These are phyloP conservation scores for Elongisporangium senticosum DNA, from an alignment of 352 stramenopile species.

Conservation along the genomic window DNA sequence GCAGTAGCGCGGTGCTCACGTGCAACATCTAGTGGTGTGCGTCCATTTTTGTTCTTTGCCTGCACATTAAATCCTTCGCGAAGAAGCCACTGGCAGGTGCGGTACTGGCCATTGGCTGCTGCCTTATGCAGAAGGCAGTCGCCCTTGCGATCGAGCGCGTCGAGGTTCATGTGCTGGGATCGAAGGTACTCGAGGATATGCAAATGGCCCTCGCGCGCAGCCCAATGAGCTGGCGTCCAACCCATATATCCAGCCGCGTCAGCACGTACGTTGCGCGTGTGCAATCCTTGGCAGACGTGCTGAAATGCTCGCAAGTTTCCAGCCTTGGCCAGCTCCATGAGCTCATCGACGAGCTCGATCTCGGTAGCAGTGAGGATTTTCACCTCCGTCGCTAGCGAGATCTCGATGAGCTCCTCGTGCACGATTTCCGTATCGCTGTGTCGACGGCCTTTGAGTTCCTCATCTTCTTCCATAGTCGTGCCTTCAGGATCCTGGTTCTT, in stretches of 20 bases:
- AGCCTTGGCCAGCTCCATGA: conserved; percentile 61
- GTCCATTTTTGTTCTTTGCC: conserved; percentile 59
- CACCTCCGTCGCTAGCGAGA: conserved; percentile 31
- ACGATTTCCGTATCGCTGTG: conserved; percentile 15
- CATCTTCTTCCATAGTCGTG: conserved; percentile 9
- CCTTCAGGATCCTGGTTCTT: conserved; percentile 12
- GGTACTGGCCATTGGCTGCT: conserved; percentile 62
- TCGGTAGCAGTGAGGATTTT: conserved; percentile 13
- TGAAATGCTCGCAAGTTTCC: conserved; percentile 48
- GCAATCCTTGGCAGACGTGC: conserved; percentile 32
- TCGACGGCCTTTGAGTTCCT: conserved; percentile 11
- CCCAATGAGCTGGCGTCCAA: conserved; percentile 75
- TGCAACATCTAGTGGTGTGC: conserved; percentile 54
- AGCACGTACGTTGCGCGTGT: conserved; percentile 31
- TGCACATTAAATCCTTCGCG: conserved; percentile 59
- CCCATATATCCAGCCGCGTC: conserved; percentile 62
- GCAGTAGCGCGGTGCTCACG: conserved; percentile 35
- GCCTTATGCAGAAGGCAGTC: conserved; percentile 74
- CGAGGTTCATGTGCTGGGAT: conserved; percentile 45
- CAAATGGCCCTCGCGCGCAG: conserved; percentile 56
- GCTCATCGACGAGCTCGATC: conserved; percentile 44
- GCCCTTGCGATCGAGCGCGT: conserved; percentile 55
- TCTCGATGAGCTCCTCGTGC: conserved; percentile 47
- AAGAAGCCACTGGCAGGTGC: conserved; percentile 60
- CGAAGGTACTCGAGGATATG: conserved; percentile 58